Evolutionary conservation across 805 yeast genomes (phyloP), one percentile per base, ranked within the genome.

Genomic region (Priceomyces fermenticarens): DNA sequence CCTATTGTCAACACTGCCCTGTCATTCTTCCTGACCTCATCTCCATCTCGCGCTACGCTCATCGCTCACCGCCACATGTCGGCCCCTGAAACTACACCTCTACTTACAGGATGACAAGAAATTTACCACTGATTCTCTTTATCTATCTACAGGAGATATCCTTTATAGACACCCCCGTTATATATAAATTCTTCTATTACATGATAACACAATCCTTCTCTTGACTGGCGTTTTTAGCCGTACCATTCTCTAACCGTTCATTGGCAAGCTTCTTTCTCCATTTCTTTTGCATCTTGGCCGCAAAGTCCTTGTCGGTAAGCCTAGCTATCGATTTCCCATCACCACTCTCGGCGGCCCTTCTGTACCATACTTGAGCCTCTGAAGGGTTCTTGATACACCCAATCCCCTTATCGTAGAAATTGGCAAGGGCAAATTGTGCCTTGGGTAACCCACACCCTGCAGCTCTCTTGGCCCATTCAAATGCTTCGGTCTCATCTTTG

Each of bases 381-480:
- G 61, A 61, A 3, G 62, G 39, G 57, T 86, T 78, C 25, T 69
- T 64, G 15, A 74, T 79, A 57, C 95, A 84, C 2, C 98, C 99
- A 47, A 88, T 80, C 1, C 98, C 98, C 55, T 81, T 77, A 46
- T 88, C 95, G 54, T 79, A 81, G 54, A 90, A 89, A 55, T 85
- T 83, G 17, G 90, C 96, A 32, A 88, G 67, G 0, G 95, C 85
- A 58, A 77, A 81, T 72, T 88, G 95, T 1, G 95, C 98, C 60
- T 88, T 88, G 4, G 88, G 76, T 29, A 75, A 71, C 11, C 87
- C 87, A 30, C 79, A 66, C 32, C 75, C 71, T 0, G 98, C 97
- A 0, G 98, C 91, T 47, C 87, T 73, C 40, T 78, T 67, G 1
- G 97, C 97, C 98, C 98, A 93, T 53, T 88, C 93, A 60, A 83